A percentile compares a stretch with the other conserved stretches of the same genome.
These are phyloP conservation scores for Fusarium fracticaudum DNA, from an alignment of 2,329 filamentous ascomycete species.

Conservation along the genomic window DNA sequence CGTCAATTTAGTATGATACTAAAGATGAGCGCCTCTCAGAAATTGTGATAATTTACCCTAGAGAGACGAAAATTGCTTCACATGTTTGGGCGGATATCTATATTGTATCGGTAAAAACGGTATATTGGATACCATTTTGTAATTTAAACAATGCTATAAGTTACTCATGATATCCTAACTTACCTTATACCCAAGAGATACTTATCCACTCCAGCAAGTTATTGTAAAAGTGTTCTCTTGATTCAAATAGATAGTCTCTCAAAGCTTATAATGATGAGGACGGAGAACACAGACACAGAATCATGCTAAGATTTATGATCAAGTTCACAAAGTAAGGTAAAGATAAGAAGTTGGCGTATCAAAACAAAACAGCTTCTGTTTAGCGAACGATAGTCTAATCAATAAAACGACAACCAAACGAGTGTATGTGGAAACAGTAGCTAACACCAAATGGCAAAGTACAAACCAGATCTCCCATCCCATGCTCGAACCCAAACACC, in stretches of 20 bases:
- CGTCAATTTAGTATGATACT: background rate
- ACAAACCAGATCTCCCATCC: background rate
- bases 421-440: slow-evolving; percentile 23
- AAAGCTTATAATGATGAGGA: background rate
- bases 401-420: slow-evolving; percentile 19
- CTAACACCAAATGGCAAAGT: slow-evolving; percentile 8
- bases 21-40: background rate
- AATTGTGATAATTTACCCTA: background rate
- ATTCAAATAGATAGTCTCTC: background rate
- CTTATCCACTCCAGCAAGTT: background rate
- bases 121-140: background rate
- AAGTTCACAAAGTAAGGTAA: background rate
- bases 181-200: background rate
- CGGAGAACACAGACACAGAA: background rate
- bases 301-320: background rate
- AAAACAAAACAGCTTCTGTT: slow-evolving; percentile 30
- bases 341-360: background rate
- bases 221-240: too few relatives aligned
- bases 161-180: too few relatives aligned
- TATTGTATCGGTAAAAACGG: too few relatives aligned
- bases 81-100: background rate
- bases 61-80: background rate
- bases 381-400: slow-evolving; percentile 29
- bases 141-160: background rate
- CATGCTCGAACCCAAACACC: background rate